Evolutionary conservation across 768 basidiomycete genomes (phyloP).

Genomic region (Suillus sp.): DNA sequence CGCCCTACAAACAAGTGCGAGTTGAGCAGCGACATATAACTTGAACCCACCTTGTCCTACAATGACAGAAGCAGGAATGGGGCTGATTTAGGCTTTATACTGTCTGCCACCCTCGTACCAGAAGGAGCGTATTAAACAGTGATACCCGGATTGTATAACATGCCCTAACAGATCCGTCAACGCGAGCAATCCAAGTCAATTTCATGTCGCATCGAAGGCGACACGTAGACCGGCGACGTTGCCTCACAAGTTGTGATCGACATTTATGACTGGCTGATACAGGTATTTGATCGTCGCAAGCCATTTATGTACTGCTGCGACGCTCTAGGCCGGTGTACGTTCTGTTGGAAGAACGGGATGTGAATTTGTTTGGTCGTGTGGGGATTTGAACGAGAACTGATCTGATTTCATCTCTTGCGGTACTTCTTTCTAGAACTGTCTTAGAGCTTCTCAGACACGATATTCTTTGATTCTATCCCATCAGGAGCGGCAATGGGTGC

Average conservation of each 20-base stretch:
- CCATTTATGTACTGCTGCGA: no score
- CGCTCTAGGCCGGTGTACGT: no score
- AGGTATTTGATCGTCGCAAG: no score
- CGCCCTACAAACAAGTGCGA: background rate
- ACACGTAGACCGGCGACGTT: no score
- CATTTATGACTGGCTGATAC: no score
- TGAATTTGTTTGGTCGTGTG: constrained; percentile 1
- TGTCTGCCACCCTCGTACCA: background rate
- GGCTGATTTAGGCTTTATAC: background rate
- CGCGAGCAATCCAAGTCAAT: no score
- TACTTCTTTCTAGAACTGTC: background rate
- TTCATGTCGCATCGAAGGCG: no score
- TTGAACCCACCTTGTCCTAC: background rate
- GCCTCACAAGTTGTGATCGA: no score
- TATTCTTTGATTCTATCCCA: background rate
- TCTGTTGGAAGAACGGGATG: background rate
- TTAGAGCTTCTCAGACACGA: constrained; percentile 1
- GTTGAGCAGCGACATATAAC: background rate
- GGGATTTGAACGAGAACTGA: background rate
- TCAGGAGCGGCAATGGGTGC: constrained; percentile 65
- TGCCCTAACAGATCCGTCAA: background rate
- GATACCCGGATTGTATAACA: background rate
- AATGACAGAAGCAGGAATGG: background rate
- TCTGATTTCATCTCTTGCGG: background rate
- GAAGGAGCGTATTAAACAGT: no score